Conservation (phyloP, 495 filamentous ascomycete species). For the Penicillium samsonianum region DNA sequence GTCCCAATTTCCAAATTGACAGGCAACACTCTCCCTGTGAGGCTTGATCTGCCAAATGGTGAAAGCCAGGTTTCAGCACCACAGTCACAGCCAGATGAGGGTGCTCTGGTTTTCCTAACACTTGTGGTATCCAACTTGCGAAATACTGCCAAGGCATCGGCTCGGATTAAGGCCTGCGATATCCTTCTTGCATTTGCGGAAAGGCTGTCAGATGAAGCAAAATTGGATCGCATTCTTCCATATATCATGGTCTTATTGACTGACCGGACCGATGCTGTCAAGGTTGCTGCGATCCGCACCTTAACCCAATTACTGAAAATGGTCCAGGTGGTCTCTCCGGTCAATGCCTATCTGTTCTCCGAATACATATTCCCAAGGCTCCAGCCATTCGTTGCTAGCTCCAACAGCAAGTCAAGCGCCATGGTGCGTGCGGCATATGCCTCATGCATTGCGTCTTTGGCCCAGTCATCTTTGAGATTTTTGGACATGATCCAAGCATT, state of each 20-base stretch:
- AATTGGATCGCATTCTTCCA: conserved; percentile 90
- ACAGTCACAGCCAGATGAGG: conserved; percentile 64
- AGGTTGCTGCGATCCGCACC: conserved; percentile 78
- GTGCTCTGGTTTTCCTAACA: conserved; percentile 88
- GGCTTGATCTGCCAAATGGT: conserved; percentile 85
- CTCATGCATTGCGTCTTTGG: conserved; percentile 85
- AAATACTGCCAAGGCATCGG: conserved; percentile 83
- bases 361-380: conserved; percentile 91
- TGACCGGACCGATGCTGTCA: conserved; percentile 80
- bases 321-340: conserved; percentile 82
- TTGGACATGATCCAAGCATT: conserved; percentile 89
- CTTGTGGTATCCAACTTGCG: conserved; percentile 84
- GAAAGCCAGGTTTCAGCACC: conserved; percentile 56
- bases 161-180: conserved; percentile 88
- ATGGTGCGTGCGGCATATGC: conserved; percentile 88
- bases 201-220: conserved; percentile 90
- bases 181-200: conserved; percentile 91
- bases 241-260: conserved; percentile 80
- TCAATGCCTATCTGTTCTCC: conserved; percentile 93
- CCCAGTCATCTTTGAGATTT: conserved; percentile 83
- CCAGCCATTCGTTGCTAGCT: conserved; percentile 62
- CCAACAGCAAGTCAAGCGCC: conserved; percentile 59
- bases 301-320: conserved; percentile 86
- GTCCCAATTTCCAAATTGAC: conserved; percentile 31
- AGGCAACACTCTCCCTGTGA: conserved; percentile 65